phyloP scores from a whole-genome alignment of 345 rosid genomes.

The Melaleuca quinquenervia region DNA sequence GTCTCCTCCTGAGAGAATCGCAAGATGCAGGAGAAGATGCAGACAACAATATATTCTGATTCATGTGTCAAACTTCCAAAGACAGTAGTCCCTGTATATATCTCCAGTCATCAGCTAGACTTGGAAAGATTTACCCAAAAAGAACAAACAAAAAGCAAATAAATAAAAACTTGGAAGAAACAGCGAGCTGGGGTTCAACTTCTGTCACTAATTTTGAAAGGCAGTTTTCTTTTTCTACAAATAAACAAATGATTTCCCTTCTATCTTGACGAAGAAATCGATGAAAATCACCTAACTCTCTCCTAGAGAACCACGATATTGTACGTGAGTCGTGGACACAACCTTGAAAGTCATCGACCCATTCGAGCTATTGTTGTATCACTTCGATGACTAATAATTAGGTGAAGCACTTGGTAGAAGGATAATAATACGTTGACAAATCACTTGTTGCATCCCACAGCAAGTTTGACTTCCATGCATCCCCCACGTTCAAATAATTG shows the following conservation, averaged over 20 bases:
- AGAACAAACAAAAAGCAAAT: background rate
- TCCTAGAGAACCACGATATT: background rate
- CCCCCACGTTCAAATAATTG: background rate
- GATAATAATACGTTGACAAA: constrained; percentile 3
- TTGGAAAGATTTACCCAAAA: background rate
- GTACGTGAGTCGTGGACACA: background rate
- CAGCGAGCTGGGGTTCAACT: background rate
- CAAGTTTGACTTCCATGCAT: constrained; percentile 2
- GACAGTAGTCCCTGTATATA: background rate
- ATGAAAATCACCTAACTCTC: background rate
- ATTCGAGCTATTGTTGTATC: background rate
- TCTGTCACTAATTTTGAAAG: background rate
- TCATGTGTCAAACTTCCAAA: background rate
- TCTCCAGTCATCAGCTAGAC: background rate
- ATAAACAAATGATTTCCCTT: background rate
- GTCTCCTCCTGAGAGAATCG: background rate
- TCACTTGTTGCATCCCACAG: background rate
- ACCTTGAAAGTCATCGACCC: background rate
- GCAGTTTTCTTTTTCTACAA: background rate
- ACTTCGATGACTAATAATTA: background rate
- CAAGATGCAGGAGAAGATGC: background rate
- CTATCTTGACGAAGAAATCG: background rate
- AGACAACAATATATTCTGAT: background rate
- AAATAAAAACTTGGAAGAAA: background rate
- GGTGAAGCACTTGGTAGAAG: constrained; percentile 7